Percentiles rank a stretch among this genome's conserved stretches.
Evolutionary conservation across 768 basidiomycete species (phyloP).

Genomic region (Podaxis sp.): DNA sequence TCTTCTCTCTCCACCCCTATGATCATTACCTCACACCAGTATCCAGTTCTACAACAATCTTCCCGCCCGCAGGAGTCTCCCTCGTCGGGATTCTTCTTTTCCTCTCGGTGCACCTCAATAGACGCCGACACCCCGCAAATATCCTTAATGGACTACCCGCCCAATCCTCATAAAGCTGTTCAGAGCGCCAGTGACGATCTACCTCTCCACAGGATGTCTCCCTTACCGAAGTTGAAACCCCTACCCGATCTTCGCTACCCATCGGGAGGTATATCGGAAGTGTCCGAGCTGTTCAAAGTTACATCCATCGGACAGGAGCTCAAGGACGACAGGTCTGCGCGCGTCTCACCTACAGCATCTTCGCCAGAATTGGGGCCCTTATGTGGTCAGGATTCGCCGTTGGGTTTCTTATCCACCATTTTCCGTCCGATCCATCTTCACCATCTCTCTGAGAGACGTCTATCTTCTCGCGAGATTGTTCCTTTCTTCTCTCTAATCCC

Average conservation of each 20-base stretch:
- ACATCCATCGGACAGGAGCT: not conserved
- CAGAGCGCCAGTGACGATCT: not conserved
- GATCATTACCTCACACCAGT: not conserved
- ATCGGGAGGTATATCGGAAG: slow-evolving; percentile 1
- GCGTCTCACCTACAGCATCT: not conserved
- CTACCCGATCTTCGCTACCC: not conserved
- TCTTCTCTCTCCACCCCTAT: not conserved
- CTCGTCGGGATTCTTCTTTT: not conserved
- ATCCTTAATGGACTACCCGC: not conserved
- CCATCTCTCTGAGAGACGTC: slow-evolving; percentile 3
- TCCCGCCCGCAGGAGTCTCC: not conserved
- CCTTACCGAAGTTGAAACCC: slow-evolving; percentile 1
- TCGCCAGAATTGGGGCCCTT: not conserved
- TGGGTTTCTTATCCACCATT: not conserved
- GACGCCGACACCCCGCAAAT: not conserved
- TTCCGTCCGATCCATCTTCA: slow-evolving; percentile 5
- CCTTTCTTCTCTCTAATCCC: slow-evolving; percentile 3
- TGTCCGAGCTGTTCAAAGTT: slow-evolving; percentile 10
- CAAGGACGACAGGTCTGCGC: not conserved
- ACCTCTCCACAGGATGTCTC: not conserved
- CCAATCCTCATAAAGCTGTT: not conserved
- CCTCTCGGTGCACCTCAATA: not conserved
- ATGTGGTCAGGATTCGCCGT: not conserved
- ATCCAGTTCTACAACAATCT: not conserved
- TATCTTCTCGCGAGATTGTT: not conserved